Evolutionary conservation across 768 basidiomycete species (phyloP), one percentile per base, ranked within the genome.

Genomic region (Xerocomus potaroensis): DNA sequence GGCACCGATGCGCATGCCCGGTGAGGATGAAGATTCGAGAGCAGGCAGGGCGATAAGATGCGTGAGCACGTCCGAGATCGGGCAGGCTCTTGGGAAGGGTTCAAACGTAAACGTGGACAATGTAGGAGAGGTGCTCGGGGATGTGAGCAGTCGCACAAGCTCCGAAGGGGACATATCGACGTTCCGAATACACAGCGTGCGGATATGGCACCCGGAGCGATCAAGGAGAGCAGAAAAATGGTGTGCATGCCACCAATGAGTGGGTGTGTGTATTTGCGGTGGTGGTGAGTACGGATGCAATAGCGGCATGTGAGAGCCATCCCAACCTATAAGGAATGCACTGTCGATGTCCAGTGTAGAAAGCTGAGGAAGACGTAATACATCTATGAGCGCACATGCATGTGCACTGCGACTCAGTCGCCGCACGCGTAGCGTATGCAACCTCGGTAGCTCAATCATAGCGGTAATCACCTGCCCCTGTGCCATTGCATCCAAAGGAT

Each of bases 341-440:
- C 59, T 54, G 15, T 61, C 53, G 24, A 63, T 59, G 11, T 54
- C 34, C 30, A 63, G 44, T 3, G 48, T 51, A 22, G 51, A 46
- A 32, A 63, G 57, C 15, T 49, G 46, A 11, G 62, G 62, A 15
- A 64, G 57, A 30, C 50, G 34, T 22, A 63, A 35, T 18, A 45
- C 46, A 29, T 62, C 55, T 14, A 63, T 1, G 34, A 64, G 48
- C 7, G 49, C 34, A 32, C 53, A 51, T 1, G 53, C 57, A 15
- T 54, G 50, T 4, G 51, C 35, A 26, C 44, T 53, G 24, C 52
- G 54, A 23, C 45, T 56, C 12, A 63, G 22, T 19, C 61, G 54
- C 36, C 62, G 56, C 22, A 61, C 49, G 23, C 51, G 54, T 14
- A 63, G 50, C 18, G 59, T 63, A 27, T 50, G 56, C 23, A 63